Evolutionary conservation across 225 moss, liverwort and hornwort species (phyloP).

Genomic region (Neckera pumila): DNA sequence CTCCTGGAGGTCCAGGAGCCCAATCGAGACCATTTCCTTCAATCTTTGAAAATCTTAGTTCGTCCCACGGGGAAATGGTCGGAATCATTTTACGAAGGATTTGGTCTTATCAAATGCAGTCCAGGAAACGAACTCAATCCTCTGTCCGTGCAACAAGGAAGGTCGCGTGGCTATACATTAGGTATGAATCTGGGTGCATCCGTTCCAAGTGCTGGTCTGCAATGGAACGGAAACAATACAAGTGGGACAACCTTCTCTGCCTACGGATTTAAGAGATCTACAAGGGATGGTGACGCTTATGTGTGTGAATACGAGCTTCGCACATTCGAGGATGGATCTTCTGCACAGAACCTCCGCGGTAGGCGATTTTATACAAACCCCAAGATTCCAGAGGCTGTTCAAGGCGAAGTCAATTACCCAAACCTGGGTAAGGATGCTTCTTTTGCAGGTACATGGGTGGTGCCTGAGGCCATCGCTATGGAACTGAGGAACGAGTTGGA

Average conservation of each 20-base stretch:
- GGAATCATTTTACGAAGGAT: neutral
- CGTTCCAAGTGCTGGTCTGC: neutral
- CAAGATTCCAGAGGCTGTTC: neutral
- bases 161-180: rapidly evolving
- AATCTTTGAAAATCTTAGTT: neutral
- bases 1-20: too few species aligned
- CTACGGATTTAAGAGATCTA: neutral
- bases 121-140: neutral
- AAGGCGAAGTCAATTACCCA: neutral
- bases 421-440: neutral
- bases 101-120: neutral
- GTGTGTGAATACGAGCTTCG: too few species aligned
- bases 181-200: neutral
- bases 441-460: neutral
- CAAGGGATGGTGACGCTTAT: neutral
- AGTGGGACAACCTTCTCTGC: neutral
- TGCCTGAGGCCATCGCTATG: neutral
- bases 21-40: neutral
- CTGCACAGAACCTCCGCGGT: neutral
- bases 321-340: neutral
- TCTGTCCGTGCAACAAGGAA: neutral
- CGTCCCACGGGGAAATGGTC: neutral
- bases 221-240: neutral
- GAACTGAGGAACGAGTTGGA: neutral
- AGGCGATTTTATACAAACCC: neutral